phyloP scores from a whole-genome alignment of 345 rosid species.

The Conringia planisiliqua region DNA sequence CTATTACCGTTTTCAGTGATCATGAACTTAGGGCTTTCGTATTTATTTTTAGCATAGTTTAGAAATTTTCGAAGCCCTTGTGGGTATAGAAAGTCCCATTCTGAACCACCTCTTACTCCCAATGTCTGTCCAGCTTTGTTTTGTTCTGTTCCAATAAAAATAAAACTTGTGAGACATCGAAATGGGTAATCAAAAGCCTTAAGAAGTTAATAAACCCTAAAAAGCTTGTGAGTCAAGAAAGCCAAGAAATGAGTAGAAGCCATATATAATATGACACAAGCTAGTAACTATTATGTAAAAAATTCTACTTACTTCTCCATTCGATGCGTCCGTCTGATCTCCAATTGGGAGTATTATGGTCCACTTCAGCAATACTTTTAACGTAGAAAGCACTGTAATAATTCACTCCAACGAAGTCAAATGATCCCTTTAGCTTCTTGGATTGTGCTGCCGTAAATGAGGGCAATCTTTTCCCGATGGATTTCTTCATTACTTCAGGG shows the following conservation, averaged over 20 bases:
- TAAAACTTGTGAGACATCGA: conserved; percentile 6
- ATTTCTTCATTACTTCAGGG: conserved; percentile 32
- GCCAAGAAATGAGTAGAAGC: not conserved
- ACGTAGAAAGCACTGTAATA: conserved; percentile 36
- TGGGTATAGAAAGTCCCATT: conserved; percentile 46
- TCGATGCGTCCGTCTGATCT: conserved; percentile 38
- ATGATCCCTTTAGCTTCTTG: conserved; percentile 25
- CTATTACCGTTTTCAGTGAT: conserved; percentile 54
- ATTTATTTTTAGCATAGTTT: conserved; percentile 37
- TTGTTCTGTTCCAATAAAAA: conserved; percentile 18
- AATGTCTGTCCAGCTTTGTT: conserved; percentile 34
- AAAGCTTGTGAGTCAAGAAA: not conserved
- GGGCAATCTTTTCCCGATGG: conserved; percentile 32
- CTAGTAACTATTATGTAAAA: not conserved
- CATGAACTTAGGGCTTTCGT: conserved; percentile 42
- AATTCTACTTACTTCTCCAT: conserved; percentile 37
- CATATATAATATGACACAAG: not conserved
- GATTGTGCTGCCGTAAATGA: conserved; percentile 29
- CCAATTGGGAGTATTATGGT: conserved; percentile 32
- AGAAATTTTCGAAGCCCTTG: conserved; percentile 43
- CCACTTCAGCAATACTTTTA: conserved; percentile 18
- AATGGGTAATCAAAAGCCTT: not conserved
- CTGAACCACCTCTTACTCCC: conserved; percentile 37
- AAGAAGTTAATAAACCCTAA: not conserved
- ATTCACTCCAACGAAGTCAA: conserved; percentile 37